phyloP scores from a whole-genome alignment of 2,329 filamentous ascomycete genomes.

The Tolypocladium capitatum region DNA sequence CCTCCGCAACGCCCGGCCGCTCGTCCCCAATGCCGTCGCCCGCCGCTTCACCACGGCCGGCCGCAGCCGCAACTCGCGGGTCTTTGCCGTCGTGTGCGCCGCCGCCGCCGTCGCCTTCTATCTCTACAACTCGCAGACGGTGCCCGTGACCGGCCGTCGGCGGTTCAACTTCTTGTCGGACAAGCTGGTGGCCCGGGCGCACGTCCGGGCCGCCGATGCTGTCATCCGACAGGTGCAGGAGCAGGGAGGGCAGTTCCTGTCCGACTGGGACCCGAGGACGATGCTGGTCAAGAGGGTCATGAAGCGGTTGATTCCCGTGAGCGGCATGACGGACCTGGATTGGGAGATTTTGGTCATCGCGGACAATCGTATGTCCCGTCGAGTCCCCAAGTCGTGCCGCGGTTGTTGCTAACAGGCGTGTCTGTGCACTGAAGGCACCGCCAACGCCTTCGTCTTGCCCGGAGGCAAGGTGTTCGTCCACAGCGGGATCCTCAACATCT shows the following conservation, averaged over 20 bases:
- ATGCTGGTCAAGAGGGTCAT: constrained; percentile 50
- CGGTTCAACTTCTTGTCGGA: constrained; percentile 58
- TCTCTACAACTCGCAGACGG: constrained; percentile 54
- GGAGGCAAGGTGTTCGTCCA: constrained; percentile 72
- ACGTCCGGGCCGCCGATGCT: constrained; percentile 11
- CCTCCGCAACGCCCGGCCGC: constrained; percentile 18
- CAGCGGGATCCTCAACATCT: constrained; percentile 57
- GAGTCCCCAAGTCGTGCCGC: background rate
- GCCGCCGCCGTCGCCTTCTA: constrained; percentile 45
- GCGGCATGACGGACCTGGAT: constrained; percentile 40
- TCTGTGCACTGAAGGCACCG: constrained; percentile 23
- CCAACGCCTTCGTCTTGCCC: constrained; percentile 67
- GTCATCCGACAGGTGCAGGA: constrained; percentile 41
- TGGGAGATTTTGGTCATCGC: constrained; percentile 70
- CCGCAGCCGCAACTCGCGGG: constrained; percentile 17
- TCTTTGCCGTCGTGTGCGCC: constrained; percentile 25
- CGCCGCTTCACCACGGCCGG: constrained; percentile 14
- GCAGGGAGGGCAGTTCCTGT: constrained; percentile 41
- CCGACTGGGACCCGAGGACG: constrained; percentile 43
- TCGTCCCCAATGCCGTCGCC: constrained; percentile 15
- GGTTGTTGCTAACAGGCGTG: background rate
- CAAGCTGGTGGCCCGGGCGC: constrained; percentile 35
- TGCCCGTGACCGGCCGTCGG: constrained; percentile 57
- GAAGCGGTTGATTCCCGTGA: constrained; percentile 51
- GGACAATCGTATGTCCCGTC: constrained; percentile 32